A percentile compares a stretch with the other conserved stretches of the same genome.
Evolutionary conservation across 179 eudicot genomes (phyloP).

Genomic region (Actinidia chinensis): DNA sequence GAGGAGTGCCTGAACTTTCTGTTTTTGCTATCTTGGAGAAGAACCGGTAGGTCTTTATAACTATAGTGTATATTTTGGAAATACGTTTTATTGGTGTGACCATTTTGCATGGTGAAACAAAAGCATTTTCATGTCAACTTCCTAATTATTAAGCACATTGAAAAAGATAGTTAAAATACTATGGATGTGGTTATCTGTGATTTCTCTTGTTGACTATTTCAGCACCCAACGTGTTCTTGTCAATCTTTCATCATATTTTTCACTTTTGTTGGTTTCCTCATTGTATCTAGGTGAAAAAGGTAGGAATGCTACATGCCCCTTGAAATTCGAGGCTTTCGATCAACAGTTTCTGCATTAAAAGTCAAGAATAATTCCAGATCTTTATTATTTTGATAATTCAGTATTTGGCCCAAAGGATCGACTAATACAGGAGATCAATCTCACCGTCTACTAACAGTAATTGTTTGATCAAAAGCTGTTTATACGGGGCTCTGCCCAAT

Average conservation of each 20-base stretch:
- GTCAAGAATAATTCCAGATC: too few relatives aligned
- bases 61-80: too few relatives aligned
- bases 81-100: too few relatives aligned
- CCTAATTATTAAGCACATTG: slow-evolving; percentile 20
- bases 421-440: too few relatives aligned
- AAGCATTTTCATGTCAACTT: slow-evolving; percentile 12
- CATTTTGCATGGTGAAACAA: neutral
- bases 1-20: neutral
- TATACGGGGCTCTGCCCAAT: too few relatives aligned
- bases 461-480: too few relatives aligned
- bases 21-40: neutral
- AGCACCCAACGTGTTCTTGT: slow-evolving; percentile 1
- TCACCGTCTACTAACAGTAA: too few relatives aligned
- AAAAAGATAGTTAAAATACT: neutral
- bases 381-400: too few relatives aligned
- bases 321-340: too few relatives aligned
- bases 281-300: slow-evolving; percentile 14
- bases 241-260: neutral
- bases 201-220: slow-evolving; percentile 19
- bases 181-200: neutral
- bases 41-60: neutral
- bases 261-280: neutral
- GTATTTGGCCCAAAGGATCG: too few relatives aligned
- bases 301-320: neutral
- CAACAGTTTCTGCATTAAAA: too few relatives aligned